phyloP scores from a whole-genome alignment of 2,329 filamentous ascomycete species.

The Colletotrichum noveboracense region DNA sequence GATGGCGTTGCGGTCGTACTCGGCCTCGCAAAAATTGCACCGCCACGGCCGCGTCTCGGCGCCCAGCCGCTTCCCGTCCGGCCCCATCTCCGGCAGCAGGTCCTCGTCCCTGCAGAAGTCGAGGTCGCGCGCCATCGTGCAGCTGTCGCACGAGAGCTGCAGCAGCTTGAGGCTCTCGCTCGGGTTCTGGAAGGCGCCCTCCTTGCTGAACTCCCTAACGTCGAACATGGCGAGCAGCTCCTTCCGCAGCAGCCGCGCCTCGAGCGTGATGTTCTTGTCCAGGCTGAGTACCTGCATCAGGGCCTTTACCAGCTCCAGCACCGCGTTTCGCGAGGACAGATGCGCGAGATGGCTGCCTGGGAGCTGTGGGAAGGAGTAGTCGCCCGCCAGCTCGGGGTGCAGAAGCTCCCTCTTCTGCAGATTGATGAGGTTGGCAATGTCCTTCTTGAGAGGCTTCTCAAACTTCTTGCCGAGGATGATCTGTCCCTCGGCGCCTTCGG shows the following conservation, averaged over 20 bases:
- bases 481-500: conserved; percentile 64
- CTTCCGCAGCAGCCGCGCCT: conserved; percentile 86
- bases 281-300: conserved; percentile 92
- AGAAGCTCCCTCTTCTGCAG: conserved; percentile 88
- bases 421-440: conserved; percentile 80
- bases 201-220: conserved; percentile 88
- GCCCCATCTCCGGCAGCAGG: conserved; percentile 62
- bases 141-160: conserved; percentile 86
- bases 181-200: conserved; percentile 88
- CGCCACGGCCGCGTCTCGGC: conserved; percentile 64
- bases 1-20: conserved; percentile 79
- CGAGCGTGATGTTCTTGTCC: conserved; percentile 88
- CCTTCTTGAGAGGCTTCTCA: conserved; percentile 88
- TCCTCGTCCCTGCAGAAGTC: conserved; percentile 92
- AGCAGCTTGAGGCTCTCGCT: conserved; percentile 74
- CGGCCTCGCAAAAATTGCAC: conserved; percentile 76
- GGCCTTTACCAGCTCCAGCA: conserved; percentile 89
- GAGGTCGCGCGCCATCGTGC: conserved; percentile 86
- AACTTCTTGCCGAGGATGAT: conserved; percentile 82
- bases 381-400: conserved; percentile 84
- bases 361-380: conserved; percentile 85
- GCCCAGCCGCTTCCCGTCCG: conserved; percentile 22
- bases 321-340: conserved; percentile 37
- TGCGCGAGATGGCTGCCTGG: conserved; percentile 72
- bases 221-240: conserved; percentile 91